Conservation (phyloP, 345 rosid genomes). For the Cardamine resedifolia region DNA sequence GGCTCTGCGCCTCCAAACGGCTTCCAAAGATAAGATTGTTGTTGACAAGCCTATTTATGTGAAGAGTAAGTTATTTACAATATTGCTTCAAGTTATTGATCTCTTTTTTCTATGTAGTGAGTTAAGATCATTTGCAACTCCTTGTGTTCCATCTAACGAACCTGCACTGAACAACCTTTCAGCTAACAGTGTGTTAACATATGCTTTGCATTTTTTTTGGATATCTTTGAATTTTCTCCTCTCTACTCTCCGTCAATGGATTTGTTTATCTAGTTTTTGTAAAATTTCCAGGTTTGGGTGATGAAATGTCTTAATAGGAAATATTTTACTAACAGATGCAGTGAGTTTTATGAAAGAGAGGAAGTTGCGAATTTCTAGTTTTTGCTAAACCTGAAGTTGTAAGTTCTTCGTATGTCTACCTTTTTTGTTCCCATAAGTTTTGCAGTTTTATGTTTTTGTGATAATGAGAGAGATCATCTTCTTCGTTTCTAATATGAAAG, state of each 20-base stretch:
- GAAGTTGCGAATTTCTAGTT: not conserved
- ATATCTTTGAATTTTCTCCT: conserved; percentile 3
- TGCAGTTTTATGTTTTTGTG: not conserved
- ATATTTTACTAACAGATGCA: not conserved
- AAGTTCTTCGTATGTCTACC: not conserved
- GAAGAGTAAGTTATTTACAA: conserved; percentile 58
- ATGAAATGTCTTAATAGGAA: not conserved
- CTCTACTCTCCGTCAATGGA: not conserved
- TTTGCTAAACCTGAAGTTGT: not conserved
- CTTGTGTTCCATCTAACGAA: conserved; percentile 14
- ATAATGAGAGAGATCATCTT: not conserved
- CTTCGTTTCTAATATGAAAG: not conserved
- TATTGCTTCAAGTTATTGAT: not conserved
- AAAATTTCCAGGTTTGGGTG: not conserved
- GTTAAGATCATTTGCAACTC: conserved; percentile 21
- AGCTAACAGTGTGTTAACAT: conserved; percentile 7
- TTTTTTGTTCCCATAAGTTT: not conserved
- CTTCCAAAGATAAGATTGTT: conserved; percentile 91
- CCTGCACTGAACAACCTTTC: conserved; percentile 15
- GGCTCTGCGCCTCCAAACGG: conserved; percentile 96
- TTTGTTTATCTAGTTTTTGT: not conserved
- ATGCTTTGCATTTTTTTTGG: not conserved
- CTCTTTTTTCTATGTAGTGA: not conserved
- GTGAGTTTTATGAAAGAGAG: conserved; percentile 5
- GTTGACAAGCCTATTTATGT: conserved; percentile 87